These are phyloP conservation scores for Sporothrix euskadiensis DNA, from an alignment of 2,329 filamentous ascomycete species.

Conservation along the genomic window DNA sequence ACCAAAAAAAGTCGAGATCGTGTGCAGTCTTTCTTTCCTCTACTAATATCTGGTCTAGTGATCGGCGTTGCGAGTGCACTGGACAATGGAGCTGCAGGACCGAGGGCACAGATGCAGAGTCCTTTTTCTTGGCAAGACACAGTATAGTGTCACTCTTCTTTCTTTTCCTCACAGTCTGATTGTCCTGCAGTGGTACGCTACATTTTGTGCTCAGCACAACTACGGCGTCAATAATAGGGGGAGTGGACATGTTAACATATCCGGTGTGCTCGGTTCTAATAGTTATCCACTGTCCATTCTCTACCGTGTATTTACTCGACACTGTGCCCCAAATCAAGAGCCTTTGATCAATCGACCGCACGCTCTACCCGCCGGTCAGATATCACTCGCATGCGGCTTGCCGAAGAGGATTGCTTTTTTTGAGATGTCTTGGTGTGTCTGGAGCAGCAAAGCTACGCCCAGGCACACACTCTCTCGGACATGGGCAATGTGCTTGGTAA, in stretches of 20 bases:
- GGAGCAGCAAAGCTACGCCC: not conserved
- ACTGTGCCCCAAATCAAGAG: not conserved
- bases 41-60: not conserved
- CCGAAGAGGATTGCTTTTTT: not conserved
- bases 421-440: not conserved
- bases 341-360: constrained; percentile 1
- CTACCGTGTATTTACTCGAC: not conserved
- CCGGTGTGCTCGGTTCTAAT: not conserved
- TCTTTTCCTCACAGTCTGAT: not conserved
- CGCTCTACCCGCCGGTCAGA: constrained; percentile 21
- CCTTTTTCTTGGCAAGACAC: constrained; percentile 3
- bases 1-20: not conserved
- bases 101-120: constrained; percentile 12
- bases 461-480: not conserved
- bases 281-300: not conserved
- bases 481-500: not conserved
- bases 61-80: not conserved
- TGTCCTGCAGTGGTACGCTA: not conserved
- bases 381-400: constrained; percentile 13
- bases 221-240: constrained; percentile 12
- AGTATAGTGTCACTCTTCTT: not conserved
- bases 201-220: not conserved
- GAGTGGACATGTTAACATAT: not conserved
- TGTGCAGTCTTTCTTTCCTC: not conserved
- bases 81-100: constrained; percentile 11